Evolutionary conservation across 148 eudicot species (phyloP).

Genomic region (Camellia sinensis): DNA sequence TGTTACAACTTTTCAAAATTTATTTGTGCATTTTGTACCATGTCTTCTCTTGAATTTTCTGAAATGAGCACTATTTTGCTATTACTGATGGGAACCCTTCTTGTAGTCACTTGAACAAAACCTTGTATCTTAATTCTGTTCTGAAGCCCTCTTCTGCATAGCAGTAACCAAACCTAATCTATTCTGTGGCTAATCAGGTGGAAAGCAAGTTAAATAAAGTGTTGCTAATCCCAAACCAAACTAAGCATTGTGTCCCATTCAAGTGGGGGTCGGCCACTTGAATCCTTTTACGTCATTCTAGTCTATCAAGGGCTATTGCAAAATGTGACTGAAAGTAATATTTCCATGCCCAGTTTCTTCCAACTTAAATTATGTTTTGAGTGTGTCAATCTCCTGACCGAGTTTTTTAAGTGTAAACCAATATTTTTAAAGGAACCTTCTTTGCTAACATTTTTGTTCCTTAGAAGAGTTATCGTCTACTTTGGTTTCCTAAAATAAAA

Average conservation of each 20-base stretch:
- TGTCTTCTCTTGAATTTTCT: background rate
- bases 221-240: too few relatives aligned
- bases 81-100: background rate
- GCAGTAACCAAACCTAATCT: background rate
- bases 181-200: background rate
- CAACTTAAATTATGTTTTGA: background rate
- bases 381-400: background rate
- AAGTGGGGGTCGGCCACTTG: too few relatives aligned
- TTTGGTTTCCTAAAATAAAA: background rate
- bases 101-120: too few relatives aligned
- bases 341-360: background rate
- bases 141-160: background rate
- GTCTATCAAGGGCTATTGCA: background rate
- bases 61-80: background rate
- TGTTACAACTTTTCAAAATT: background rate
- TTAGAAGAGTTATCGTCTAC: background rate
- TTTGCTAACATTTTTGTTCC: background rate
- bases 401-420: background rate
- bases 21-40: background rate
- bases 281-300: too few relatives aligned
- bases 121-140: background rate
- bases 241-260: too few relatives aligned
- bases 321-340: background rate
- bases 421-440: background rate
- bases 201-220: background rate